Base-by-base conservation (phyloP, 2,329 filamentous ascomycete genomes). In the Aspergillaceae sp. region DNA sequence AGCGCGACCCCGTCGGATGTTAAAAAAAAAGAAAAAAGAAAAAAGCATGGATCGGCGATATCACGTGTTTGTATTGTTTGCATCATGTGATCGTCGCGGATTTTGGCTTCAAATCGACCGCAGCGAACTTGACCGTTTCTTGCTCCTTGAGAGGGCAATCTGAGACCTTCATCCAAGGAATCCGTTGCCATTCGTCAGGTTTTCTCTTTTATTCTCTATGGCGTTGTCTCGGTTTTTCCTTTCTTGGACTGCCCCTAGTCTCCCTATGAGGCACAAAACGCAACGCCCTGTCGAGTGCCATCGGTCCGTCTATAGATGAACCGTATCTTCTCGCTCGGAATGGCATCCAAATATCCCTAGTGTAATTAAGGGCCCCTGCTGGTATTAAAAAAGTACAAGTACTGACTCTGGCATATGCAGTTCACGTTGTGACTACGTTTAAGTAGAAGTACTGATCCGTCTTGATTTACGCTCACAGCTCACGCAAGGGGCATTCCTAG, bases 401-500 rank as follows among this genome's bases (percentile, higher is more conserved):
- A 19, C 36, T 38, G 45, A 47, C 47, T 34, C 27, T 45, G 35
- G 50, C 50, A 56, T 52, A 51, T 53, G 52, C 48, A 52, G 43
- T 36, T 44, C 41, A 51, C 36, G 51, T 47, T 51, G 49, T 46
- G 48, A 45, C 51, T 51, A 45, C 51, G 47, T 40, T 41, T 45
- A 57, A 56, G 46, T 46, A 60, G 48, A 52, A 52, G 19, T 19
- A 19, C 19, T 19, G 19, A 2, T 19, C 19, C 19, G 19, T 19
- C 19, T 19, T 19, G 19, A 19, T 19, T 9, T 32, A 32, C 30
- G 8, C 6, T 32, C 30, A 32, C 30, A 32, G 55, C 51, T 45
- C 33, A 61, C 46, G 59, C 59, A 62, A 62, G 59, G 59, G 59
- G 52, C 34, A 32, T 46, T 40, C 44, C 55, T 54, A 59, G 57